Evolutionary conservation across 2,329 filamentous ascomycete genomes (phyloP).

Genomic region (Colletotrichum noveboracense): DNA sequence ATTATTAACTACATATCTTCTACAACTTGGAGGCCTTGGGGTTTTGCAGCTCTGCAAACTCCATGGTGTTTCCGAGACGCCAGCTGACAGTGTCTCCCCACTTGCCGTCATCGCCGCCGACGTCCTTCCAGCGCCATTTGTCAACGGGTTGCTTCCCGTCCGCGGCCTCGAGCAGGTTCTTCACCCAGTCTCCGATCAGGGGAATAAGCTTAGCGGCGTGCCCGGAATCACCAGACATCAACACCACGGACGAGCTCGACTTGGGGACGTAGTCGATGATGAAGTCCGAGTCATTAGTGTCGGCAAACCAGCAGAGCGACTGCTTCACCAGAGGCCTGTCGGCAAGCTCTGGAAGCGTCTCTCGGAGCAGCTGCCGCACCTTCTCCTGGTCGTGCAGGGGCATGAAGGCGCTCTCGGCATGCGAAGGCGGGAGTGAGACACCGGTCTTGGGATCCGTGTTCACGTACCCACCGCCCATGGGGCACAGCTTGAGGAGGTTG

Average conservation of each 20-base stretch:
- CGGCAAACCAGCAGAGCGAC: conserved; percentile 68
- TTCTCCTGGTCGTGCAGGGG: conserved; percentile 57
- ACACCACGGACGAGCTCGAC: conserved; percentile 45
- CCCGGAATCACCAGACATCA: conserved; percentile 64
- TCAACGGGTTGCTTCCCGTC: conserved; percentile 43
- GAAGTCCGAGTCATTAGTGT: conserved; percentile 65
- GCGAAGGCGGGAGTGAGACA: conserved; percentile 34
- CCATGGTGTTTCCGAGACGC: conserved; percentile 36
- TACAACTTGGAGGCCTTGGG: not conserved
- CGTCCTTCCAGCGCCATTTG: conserved; percentile 59
- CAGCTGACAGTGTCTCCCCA: conserved; percentile 40
- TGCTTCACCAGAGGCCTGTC: conserved; percentile 61
- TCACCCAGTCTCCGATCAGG: conserved; percentile 61
- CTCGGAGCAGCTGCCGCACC: conserved; percentile 52
- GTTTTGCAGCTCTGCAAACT: conserved; percentile 25
- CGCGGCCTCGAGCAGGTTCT: conserved; percentile 45
- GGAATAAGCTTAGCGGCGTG: conserved; percentile 70
- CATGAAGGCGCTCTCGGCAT: conserved; percentile 49
- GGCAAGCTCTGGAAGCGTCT: conserved; percentile 58
- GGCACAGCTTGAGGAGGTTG: conserved; percentile 64
- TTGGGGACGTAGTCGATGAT: conserved; percentile 65
- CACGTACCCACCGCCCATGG: conserved; percentile 62
- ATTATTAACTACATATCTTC: not conserved
- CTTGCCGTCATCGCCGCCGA: conserved; percentile 18
- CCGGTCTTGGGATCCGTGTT: conserved; percentile 38